Conservation (phyloP, 208 protist species). For the Spongospora subterranea region DNA sequence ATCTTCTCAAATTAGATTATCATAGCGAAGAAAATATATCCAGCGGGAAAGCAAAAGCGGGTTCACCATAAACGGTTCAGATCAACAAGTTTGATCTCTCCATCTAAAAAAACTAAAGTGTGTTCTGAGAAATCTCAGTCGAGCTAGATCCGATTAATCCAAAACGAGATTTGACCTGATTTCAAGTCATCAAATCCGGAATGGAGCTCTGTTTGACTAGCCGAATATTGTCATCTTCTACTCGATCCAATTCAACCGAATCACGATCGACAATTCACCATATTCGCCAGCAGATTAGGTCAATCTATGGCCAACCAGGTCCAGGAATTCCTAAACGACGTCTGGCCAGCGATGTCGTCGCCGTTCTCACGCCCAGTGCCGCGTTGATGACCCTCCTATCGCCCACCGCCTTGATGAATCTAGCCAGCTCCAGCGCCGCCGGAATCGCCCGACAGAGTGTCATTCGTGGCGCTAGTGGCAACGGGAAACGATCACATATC, state of each 20-base stretch:
- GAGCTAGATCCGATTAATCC: too few species aligned
- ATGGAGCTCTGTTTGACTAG: too few species aligned
- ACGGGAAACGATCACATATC: background rate
- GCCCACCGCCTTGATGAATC: background rate
- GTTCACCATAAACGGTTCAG: too few species aligned
- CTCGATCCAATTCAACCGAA: background rate
- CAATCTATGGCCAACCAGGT: background rate
- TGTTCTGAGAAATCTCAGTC: too few species aligned
- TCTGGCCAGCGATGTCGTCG: background rate
- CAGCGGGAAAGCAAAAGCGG: too few species aligned
- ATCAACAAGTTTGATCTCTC: too few species aligned
- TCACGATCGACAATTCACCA: background rate
- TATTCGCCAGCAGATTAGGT: background rate
- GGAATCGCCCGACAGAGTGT: background rate
- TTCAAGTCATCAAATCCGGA: background rate
- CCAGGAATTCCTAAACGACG: background rate
- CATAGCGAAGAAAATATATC: too few species aligned
- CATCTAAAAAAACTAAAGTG: too few species aligned
- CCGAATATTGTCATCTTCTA: background rate
- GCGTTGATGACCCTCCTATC: background rate
- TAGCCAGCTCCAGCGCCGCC: background rate
- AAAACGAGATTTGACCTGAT: background rate
- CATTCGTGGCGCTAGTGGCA: background rate
- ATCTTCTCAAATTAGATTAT: too few species aligned
- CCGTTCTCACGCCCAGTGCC: background rate